Base-by-base conservation (phyloP, 2,329 filamentous ascomycete genomes). In the Fusarium lyarnte region DNA sequence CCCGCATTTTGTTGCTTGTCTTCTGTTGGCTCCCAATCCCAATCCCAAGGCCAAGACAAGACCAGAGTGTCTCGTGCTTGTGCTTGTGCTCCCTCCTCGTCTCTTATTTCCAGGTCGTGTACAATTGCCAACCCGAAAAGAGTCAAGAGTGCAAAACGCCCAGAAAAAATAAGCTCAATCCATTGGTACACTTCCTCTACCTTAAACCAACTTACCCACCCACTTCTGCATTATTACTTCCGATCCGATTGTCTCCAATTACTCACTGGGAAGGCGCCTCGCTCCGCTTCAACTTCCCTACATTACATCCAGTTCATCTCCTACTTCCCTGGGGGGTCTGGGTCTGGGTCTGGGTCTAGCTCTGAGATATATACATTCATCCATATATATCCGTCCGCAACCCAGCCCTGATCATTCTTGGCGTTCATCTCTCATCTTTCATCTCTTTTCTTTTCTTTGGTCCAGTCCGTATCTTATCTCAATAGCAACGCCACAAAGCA, bases 1-100 rank as follows among this genome's bases (percentile, higher is more conserved):
- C 75, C 75, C 75, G 75, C 75, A 76, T 76, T 76, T 27, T 21
- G 36, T 29, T 25, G 42, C 46, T 47, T 38, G 35, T 57, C 46
- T 29, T 33, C 33, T 51, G 35, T 55, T 55, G 52, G 52, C 33
- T 42, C 62, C 70, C 25, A 25, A 25, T 25, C 4, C 25, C 25
- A 25, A 25, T 4, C 4, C 46, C 46, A 6, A 51, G 6, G 19
- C 31, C 46, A 51, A 51, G 47, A 27, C 42, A 25, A 52, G 39
- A 41, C 39, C 5, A 52, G 49, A 25, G 6, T 52, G 35, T 51
- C 36, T 57, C n/a, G 55, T 61, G 33, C 36, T 42, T 59, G 59
- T 62, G 29, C 53, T 47, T 35, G 53, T 49, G 23, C 54, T 42
- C 27, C 27, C 27, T 63, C 27, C 42, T 66, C 31, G 38, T 23